Percentiles rank a stretch among this genome's conserved stretches.
phyloP scores from a whole-genome alignment of 1,139 yeast species.

The Candida neerlandica region DNA sequence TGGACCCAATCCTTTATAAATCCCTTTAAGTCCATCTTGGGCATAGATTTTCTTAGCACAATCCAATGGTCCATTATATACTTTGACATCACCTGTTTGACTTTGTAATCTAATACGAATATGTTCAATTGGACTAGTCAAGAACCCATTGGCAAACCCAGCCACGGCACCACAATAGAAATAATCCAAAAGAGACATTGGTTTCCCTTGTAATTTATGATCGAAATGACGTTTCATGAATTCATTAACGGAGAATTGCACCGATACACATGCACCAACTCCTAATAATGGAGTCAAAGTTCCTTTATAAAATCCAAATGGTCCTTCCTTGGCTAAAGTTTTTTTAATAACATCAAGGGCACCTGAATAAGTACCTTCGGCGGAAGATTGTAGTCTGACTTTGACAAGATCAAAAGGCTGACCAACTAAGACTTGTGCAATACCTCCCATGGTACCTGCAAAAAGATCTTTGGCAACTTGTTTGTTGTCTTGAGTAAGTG shows the following conservation, averaged over 20 bases:
- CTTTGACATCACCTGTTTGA: conserved; percentile 55
- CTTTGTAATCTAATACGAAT: conserved; percentile 89
- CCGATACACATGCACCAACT: conserved; percentile 91
- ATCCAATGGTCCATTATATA: conserved; percentile 77
- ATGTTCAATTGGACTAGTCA: conserved; percentile 93
- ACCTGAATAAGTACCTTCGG: conserved; percentile 72
- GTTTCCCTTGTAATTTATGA: conserved; percentile 40
- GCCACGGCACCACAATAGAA: conserved; percentile 85
- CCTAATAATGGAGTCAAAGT: conserved; percentile 84
- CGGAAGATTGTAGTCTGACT: conserved; percentile 85
- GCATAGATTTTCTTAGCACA: conserved; percentile 63
- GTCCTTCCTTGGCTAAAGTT: conserved; percentile 74
- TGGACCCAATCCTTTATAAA: conserved; percentile 79
- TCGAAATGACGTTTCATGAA: conserved; percentile 81
- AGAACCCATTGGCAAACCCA: conserved; percentile 83
- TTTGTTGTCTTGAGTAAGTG: conserved; percentile 36
- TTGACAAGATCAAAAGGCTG: conserved; percentile 96
- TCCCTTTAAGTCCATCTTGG: conserved; percentile 57
- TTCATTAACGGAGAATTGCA: conserved; percentile 82
- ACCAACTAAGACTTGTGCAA: conserved; percentile 92
- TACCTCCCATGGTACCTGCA: conserved; percentile 93
- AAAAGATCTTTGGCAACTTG: conserved; percentile 79
- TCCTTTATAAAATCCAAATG: conserved; percentile 83
- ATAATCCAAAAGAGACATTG: conserved; percentile 57
- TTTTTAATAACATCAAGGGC: conserved; percentile 76